A percentile compares a stretch with the other conserved stretches of the same genome.
Evolutionary conservation across 441 rosid species (phyloP).

Genomic region (Omphalea diandra): DNA sequence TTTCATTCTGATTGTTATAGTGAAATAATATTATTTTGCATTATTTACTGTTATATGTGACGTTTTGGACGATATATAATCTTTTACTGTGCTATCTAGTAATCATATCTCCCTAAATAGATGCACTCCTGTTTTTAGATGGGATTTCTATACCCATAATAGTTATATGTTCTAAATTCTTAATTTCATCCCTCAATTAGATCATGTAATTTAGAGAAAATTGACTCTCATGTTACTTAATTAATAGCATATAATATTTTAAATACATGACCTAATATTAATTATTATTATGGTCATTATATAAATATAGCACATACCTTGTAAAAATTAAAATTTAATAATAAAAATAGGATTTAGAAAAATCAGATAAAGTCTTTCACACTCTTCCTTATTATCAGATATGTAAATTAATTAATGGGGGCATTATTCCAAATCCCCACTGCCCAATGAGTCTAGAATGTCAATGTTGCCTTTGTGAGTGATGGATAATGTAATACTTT

Average conservation of each 20-base stretch:
- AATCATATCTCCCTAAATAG: background rate
- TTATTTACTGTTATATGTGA: too few species aligned
- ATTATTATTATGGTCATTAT: too few species aligned
- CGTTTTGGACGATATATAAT: background rate
- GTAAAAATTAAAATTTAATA: too few species aligned
- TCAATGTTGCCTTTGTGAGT: background rate
- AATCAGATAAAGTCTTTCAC: background rate
- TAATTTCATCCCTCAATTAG: background rate
- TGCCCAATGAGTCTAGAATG: background rate
- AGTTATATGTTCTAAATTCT: background rate
- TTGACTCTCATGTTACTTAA: too few species aligned
- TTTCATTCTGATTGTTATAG: slow-evolving; percentile 1
- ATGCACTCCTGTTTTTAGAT: background rate
- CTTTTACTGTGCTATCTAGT: background rate
- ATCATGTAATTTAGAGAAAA: background rate
- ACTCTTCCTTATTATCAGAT: background rate
- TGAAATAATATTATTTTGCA: slow-evolving; percentile 20
- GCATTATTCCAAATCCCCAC: slow-evolving; percentile 7
- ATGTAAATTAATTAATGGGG: background rate
- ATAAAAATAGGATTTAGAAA: background rate
- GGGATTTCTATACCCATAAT: too few species aligned
- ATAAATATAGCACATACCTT: too few species aligned
- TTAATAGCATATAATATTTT: too few species aligned
- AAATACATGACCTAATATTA: too few species aligned
- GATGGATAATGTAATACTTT: background rate